Conservation (phyloP, 495 filamentous ascomycete species). For the Cairneyella variabilis region DNA sequence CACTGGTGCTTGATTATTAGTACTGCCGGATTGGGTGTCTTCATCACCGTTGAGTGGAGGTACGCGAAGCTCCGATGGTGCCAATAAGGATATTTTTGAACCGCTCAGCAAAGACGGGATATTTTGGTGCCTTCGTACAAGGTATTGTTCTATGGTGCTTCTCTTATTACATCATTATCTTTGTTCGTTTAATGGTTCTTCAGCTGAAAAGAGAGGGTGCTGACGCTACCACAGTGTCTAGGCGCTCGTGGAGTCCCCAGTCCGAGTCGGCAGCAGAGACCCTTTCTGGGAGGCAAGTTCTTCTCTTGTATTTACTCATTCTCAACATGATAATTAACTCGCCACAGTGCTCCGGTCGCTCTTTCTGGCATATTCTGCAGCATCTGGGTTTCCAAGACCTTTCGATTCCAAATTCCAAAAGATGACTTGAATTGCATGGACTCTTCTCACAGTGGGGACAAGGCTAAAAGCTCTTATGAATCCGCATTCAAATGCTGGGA, state of each 20-base stretch:
- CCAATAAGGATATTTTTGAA: constrained; percentile 35
- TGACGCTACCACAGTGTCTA: constrained; percentile 38
- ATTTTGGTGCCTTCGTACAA: constrained; percentile 45
- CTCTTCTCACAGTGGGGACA: constrained; percentile 37
- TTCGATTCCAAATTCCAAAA: constrained; percentile 44
- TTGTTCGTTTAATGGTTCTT: constrained; percentile 61
- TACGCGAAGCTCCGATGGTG: constrained; percentile 42
- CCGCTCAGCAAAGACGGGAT: constrained; percentile 34
- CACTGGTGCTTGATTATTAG: constrained; percentile 52
- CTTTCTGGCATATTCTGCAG: constrained; percentile 42
- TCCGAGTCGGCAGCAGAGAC: constrained; percentile 55
- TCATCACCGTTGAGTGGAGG: constrained; percentile 44
- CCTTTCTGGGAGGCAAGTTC: constrained; percentile 40
- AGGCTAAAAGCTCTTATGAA: constrained; percentile 48
- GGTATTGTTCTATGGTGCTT: constrained; percentile 43
- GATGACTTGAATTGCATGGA: constrained; percentile 53
- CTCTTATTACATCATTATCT: constrained; percentile 56
- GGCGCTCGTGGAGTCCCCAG: constrained; percentile 32
- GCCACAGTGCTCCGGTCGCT: constrained; percentile 39
- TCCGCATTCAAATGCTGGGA: constrained; percentile 36
- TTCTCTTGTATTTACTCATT: not conserved
- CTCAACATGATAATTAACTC: not conserved
- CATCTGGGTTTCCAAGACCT: constrained; percentile 39
- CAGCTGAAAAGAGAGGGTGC: constrained; percentile 46
- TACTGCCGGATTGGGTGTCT: constrained; percentile 31